Base-by-base conservation (phyloP, 2,329 filamentous ascomycete genomes). In the Sporothrix curviconia region DNA sequence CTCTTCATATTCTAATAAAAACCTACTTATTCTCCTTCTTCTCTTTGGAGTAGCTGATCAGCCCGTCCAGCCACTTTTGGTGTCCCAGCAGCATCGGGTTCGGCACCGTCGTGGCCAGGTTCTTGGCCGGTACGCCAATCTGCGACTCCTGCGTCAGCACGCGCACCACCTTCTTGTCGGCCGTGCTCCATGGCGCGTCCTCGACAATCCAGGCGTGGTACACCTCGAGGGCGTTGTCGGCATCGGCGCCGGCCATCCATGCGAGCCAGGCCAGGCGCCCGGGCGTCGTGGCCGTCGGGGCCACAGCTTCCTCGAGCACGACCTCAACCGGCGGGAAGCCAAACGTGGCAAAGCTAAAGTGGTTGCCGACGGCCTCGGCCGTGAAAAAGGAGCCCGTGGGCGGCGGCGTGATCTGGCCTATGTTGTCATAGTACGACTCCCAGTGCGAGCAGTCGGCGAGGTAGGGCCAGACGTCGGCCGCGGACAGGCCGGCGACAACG, bases 151-250 rank as follows among this genome's bases (percentile, higher is more conserved):
- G 54, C 15, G 54, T 56, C 40, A 56, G 43, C 12, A 56, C 32
- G 19, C 54, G 43, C 22, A 46, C 12, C 6, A 34, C 12, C 4
- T 25, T 25, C 44, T 32, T 47, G 9, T 17, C 44, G 7, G 11
- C 32, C 5, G 34, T n/a, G 14, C 43, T 36, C 52, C 30, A 37
- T n/a, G 43, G 22, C 22, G 44, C 9, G 12, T 56, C 34, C 36
- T 56, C 54, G 32, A 56, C 34, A 22, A 56, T 32, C 54, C 54
- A 56, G 19, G 54, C 54, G 36, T 56, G 54, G 43, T 56, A 56
- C 3, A 56, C 54, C 5, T 56, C 42, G 14, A 56, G 34, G 4
- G 11, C 24, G 15, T 24, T 12, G 22, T 50, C 54, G 5, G 19
- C 54, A 22, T 40, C n/a, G n/a, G n/a, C 30, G 25, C 28, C 52